These are phyloP conservation scores for Blepharisma japonicum DNA, from an alignment of 73 alveolate genomes.

Conservation along the genomic window DNA sequence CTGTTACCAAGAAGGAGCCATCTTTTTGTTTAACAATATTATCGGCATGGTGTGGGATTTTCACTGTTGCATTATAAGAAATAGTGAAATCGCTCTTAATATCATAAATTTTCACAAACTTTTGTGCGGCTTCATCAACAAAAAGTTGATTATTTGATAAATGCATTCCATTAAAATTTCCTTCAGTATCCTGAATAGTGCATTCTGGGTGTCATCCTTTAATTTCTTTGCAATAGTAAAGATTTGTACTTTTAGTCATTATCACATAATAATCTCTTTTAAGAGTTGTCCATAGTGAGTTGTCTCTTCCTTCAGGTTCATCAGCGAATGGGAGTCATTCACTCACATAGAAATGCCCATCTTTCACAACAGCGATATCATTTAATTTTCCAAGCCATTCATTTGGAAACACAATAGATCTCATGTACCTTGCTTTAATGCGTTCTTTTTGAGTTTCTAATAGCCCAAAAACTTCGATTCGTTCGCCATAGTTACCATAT, in stretches of 20 bases:
- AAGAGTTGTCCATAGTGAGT: background rate
- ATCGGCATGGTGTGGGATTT: background rate
- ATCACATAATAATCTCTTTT: background rate
- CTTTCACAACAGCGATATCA: slow-evolving; percentile 2
- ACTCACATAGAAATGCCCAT: background rate
- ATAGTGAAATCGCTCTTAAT: background rate
- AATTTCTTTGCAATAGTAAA: background rate
- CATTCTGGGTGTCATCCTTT: background rate
- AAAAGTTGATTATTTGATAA: background rate
- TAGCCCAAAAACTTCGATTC: background rate
- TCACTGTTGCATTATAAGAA: background rate
- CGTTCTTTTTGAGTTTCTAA: background rate
- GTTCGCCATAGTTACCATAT: background rate
- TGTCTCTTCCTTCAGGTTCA: background rate
- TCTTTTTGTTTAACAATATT: background rate
- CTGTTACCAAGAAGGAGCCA: slow-evolving; percentile 7
- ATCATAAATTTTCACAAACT: background rate
- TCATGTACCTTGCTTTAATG: background rate
- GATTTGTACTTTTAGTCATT: background rate
- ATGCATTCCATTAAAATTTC: background rate
- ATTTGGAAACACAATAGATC: background rate
- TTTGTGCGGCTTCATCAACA: background rate
- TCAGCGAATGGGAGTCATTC: slow-evolving; percentile 10
- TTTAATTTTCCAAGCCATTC: background rate
- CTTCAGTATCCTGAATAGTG: background rate